These are phyloP conservation scores for Fusarium sp. DNA, from an alignment of 2,329 filamentous ascomycete species.

Conservation along the genomic window DNA sequence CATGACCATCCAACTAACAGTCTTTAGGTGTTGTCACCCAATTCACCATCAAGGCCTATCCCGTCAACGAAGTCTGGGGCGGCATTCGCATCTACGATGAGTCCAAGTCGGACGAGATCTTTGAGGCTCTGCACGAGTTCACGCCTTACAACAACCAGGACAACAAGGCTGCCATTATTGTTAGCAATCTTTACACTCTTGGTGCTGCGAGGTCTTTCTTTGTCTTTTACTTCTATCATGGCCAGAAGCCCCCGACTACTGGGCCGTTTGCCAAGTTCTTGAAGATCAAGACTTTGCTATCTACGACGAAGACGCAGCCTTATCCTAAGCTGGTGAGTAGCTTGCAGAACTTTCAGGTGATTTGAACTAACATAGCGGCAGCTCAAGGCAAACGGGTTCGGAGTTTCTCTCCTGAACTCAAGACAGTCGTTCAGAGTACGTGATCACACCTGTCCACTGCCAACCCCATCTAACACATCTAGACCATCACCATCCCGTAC, in stretches of 20 bases:
- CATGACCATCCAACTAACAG: no score
- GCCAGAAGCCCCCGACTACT: conserved; percentile 11
- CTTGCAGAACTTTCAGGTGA: no score
- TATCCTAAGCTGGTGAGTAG: conserved; percentile 11
- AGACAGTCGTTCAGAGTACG: conserved; percentile 24
- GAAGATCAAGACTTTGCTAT: conserved; percentile 7
- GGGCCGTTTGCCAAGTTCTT: conserved; percentile 21
- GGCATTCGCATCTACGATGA: conserved; percentile 12
- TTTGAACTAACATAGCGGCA: accelerated
- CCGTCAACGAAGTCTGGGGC: conserved; percentile 13
- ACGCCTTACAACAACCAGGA: conserved; percentile 21
- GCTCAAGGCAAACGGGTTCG: conserved; percentile 13
- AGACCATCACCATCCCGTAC: conserved; percentile 21
- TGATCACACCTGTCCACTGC: accelerated
- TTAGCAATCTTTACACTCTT: background rate
- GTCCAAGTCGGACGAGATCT: conserved; percentile 13
- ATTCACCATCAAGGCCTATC: conserved; percentile 7
- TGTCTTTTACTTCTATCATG: conserved; percentile 25
- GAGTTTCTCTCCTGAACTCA: conserved; percentile 15
- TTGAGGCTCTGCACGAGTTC: conserved; percentile 15
- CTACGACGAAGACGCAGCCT: background rate
- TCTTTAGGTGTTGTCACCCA: conserved; percentile 5
- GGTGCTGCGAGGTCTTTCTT: background rate
- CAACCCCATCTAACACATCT: background rate
- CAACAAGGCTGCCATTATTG: background rate